Conservation (phyloP, 495 filamentous ascomycete species). For the Bacidia rubella region DNA sequence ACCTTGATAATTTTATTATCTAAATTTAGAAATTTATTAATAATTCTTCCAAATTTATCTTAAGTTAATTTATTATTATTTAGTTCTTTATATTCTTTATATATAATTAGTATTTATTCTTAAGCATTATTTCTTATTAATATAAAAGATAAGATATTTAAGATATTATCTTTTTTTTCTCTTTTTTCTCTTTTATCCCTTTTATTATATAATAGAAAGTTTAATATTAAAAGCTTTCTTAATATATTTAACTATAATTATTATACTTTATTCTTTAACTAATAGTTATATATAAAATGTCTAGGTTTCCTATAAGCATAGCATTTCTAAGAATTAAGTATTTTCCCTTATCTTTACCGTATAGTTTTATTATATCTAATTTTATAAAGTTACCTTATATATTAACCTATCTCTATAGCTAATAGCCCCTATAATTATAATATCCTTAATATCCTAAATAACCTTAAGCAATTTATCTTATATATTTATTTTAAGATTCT, state of each 20-base stretch:
- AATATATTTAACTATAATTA: too few relatives aligned
- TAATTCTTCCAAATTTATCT: too few relatives aligned
- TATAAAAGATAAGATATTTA: too few relatives aligned
- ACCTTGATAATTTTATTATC: too few relatives aligned
- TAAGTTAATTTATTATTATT: too few relatives aligned
- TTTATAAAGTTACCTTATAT: not conserved
- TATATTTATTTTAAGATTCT: not conserved
- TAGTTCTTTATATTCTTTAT: too few relatives aligned
- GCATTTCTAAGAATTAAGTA: not conserved
- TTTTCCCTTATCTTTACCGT: not conserved
- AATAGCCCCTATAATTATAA: not conserved
- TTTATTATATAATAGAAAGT: too few relatives aligned
- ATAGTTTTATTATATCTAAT: not conserved
- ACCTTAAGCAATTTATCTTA: not conserved
- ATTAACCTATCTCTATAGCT: not conserved
- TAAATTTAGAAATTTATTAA: too few relatives aligned
- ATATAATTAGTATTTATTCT: too few relatives aligned
- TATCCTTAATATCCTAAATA: not conserved
- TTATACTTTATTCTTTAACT: not conserved
- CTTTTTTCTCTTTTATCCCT: too few relatives aligned
- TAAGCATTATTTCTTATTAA: too few relatives aligned
- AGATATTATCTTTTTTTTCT: too few relatives aligned
- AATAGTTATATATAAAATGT: not conserved
- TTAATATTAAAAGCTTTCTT: not conserved
- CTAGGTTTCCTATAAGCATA: not conserved